phyloP scores from a whole-genome alignment of 2,329 filamentous ascomycete species.

The Sporothrix luriei region DNA sequence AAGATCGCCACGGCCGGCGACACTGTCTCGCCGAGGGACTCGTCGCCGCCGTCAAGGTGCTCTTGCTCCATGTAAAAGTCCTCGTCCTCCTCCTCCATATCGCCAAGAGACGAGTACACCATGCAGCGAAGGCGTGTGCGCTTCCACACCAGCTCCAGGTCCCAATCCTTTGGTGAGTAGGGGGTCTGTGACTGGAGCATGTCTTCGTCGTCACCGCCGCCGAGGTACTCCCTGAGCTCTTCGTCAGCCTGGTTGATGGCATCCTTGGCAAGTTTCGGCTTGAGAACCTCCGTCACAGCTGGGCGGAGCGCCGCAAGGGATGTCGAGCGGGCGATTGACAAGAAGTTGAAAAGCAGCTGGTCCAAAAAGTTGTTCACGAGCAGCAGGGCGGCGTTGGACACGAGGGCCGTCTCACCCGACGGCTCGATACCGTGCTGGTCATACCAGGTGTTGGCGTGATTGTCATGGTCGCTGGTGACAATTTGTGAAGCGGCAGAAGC shows the following conservation, averaged over 20 bases:
- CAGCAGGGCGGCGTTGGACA: constrained; percentile 71
- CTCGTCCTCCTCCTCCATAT: constrained; percentile 97
- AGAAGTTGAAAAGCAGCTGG: constrained; percentile 86
- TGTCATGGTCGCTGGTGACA: constrained; percentile 84
- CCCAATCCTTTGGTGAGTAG: constrained; percentile 66
- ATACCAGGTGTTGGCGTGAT: constrained; percentile 68
- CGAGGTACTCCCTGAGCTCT: constrained; percentile 77
- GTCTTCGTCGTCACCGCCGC: constrained; percentile 75
- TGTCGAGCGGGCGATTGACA: constrained; percentile 78
- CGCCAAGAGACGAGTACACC: constrained; percentile 95
- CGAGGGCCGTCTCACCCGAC: constrained; percentile 68
- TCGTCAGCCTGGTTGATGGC: constrained; percentile 47
- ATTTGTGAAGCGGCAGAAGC: constrained; percentile 86
- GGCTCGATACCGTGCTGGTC: constrained; percentile 68
- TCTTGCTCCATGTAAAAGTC: constrained; percentile 84
- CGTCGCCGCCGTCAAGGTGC: constrained; percentile 62
- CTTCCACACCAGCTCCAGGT: constrained; percentile 93
- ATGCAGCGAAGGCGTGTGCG: constrained; percentile 90
- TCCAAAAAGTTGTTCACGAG: constrained; percentile 92
- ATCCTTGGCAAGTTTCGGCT: constrained; percentile 81
- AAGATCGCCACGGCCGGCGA: constrained; percentile 95
- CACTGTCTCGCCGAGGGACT: constrained; percentile 67
- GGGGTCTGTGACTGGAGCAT: constrained; percentile 58
- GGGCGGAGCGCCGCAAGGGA: constrained; percentile 73
- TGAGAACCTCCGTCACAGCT: constrained; percentile 83